These are phyloP conservation scores for Pichia nanzhaoensis DNA, from an alignment of 805 yeast species.

Conservation along the genomic window DNA sequence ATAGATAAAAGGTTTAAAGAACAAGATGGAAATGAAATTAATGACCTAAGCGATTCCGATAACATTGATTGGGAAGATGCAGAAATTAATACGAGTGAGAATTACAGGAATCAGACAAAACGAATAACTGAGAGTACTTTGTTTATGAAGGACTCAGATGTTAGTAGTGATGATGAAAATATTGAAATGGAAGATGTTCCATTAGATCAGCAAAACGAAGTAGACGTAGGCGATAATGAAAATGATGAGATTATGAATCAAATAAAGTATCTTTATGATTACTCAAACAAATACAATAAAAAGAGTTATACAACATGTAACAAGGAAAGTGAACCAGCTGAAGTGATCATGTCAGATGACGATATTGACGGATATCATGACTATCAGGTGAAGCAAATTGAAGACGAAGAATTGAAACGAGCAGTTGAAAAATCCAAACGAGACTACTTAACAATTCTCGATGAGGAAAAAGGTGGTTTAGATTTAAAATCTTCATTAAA, in stretches of 20 bases:
- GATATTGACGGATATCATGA: slow-evolving; percentile 13
- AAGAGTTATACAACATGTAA: slow-evolving; percentile 2
- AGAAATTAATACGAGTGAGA: slow-evolving; percentile 14
- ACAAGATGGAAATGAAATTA: background rate
- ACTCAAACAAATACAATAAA: slow-evolving; percentile 24
- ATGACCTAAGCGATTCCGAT: slow-evolving; percentile 4
- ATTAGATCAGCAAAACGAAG: slow-evolving; percentile 1
- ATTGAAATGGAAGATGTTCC: slow-evolving; percentile 70
- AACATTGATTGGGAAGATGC: slow-evolving; percentile 26
- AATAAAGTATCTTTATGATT: slow-evolving; percentile 29
- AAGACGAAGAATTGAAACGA: slow-evolving; percentile 29
- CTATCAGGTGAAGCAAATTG: slow-evolving; percentile 16
- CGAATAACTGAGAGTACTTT: background rate
- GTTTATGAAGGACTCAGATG: slow-evolving; percentile 7
- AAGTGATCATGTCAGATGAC: slow-evolving; percentile 3
- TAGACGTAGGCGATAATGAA: slow-evolving; percentile 15
- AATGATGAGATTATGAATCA: slow-evolving; percentile 22
- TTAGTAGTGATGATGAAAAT: slow-evolving; percentile 34
- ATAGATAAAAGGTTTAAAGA: slow-evolving; percentile 3
- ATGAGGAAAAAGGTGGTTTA: slow-evolving; percentile 16
- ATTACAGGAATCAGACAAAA: background rate
- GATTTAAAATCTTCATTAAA: background rate
- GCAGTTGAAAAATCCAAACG: slow-evolving; percentile 44
- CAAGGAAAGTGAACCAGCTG: background rate
- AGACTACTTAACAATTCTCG: slow-evolving; percentile 31